A percentile compares a stretch with the other conserved stretches of the same genome.
Evolutionary conservation across 2,329 filamentous ascomycete genomes (phyloP).

Genomic region (Fusarium avenaceum): DNA sequence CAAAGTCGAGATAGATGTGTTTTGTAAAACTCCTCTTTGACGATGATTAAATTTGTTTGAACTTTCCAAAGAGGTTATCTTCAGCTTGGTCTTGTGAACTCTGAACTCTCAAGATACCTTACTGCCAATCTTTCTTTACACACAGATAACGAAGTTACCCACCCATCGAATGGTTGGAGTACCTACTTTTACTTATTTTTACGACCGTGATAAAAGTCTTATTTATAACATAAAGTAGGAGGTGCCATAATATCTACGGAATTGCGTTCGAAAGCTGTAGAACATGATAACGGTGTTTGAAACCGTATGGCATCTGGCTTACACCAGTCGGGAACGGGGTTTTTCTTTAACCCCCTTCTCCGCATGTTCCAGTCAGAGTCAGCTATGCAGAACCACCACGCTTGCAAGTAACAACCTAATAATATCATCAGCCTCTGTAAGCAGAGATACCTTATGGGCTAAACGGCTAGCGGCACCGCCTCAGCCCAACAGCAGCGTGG

Average conservation of each 20-base stretch:
- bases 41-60: too few species aligned
- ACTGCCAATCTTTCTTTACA: too few species aligned
- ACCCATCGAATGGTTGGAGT: too few species aligned
- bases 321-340: constrained; percentile 18
- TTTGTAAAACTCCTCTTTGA: not conserved
- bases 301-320: not conserved
- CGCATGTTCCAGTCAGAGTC: not conserved
- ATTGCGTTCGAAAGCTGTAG: not conserved
- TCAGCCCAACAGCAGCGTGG: constrained; percentile 6
- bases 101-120: too few species aligned
- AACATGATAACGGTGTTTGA: not conserved
- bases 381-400: not conserved
- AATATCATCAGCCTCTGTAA: not conserved
- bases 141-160: too few species aligned
- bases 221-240: too few species aligned
- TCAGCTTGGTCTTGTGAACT: too few species aligned
- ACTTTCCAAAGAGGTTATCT: too few species aligned
- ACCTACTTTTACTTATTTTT: too few species aligned
- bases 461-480: constrained; percentile 10
- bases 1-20: not conserved
- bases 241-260: too few species aligned
- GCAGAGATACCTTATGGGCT: constrained; percentile 8
- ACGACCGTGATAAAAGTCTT: too few species aligned
- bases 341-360: constrained; percentile 18
- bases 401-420: not conserved